A percentile compares a stretch with the other conserved stretches of the same genome.
These are phyloP conservation scores for Recurvomyces mirabilis DNA, from an alignment of 495 filamentous ascomycete genomes.

Conservation along the genomic window DNA sequence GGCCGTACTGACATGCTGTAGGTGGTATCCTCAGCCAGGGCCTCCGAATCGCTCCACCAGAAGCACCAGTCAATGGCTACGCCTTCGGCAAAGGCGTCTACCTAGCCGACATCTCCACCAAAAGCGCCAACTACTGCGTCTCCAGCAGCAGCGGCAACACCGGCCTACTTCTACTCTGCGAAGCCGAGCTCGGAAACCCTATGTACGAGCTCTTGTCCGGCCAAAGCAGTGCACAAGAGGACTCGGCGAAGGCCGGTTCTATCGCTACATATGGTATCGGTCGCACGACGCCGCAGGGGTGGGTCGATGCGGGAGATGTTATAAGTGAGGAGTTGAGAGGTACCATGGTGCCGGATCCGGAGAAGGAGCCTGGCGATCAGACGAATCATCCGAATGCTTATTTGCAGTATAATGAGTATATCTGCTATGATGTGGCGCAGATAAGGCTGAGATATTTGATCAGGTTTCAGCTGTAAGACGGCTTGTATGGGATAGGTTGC, in stretches of 20 bases:
- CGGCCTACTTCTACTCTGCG: slow-evolving; percentile 60
- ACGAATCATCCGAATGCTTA: slow-evolving; percentile 29
- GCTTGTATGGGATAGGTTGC: too few relatives aligned
- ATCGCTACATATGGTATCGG: slow-evolving; percentile 1
- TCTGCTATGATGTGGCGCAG: slow-evolving; percentile 69
- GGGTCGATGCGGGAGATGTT: slow-evolving; percentile 2
- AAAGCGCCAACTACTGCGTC: slow-evolving; percentile 70
- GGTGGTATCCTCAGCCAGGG: slow-evolving; percentile 74
- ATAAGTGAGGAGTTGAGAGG: slow-evolving; percentile 35
- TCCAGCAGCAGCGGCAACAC: slow-evolving; percentile 35
- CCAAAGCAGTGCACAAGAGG: slow-evolving; percentile 49
- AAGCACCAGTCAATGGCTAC: slow-evolving; percentile 63
- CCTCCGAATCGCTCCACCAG: slow-evolving; percentile 74
- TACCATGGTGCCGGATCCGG: slow-evolving; percentile 40
- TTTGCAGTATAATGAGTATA: slow-evolving; percentile 61
- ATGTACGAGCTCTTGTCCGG: slow-evolving; percentile 45
- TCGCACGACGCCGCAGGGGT: slow-evolving; percentile 3
- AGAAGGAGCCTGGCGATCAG: slow-evolving; percentile 26
- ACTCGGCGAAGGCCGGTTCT: slow-evolving; percentile 47
- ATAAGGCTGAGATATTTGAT: slow-evolving; percentile 72
- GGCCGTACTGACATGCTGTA: not conserved
- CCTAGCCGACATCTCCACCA: slow-evolving; percentile 68
- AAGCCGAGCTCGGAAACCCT: slow-evolving; percentile 65
- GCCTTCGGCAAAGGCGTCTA: slow-evolving; percentile 52
- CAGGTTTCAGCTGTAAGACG: slow-evolving; percentile 43